Evolutionary conservation across 768 basidiomycete genomes (phyloP).

Genomic region (Cystobasidiopsis lactophilus): DNA sequence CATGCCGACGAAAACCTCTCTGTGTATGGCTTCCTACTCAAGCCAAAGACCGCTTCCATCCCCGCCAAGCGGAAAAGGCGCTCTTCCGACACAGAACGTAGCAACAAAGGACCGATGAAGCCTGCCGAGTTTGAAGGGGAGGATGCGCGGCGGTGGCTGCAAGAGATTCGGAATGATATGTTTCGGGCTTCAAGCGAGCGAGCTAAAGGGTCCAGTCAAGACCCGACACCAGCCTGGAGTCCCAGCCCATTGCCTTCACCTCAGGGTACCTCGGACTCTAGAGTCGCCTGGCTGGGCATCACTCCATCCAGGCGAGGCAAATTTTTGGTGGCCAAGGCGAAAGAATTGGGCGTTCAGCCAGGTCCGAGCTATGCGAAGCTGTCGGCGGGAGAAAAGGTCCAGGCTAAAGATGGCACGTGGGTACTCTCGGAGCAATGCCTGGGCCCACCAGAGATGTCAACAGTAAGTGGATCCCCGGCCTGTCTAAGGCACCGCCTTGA

Average conservation of each 20-base stretch:
- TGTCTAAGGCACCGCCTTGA: conserved; percentile 35
- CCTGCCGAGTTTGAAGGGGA: not conserved
- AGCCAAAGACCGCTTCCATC: conserved; percentile 1
- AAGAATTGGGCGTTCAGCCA: conserved; percentile 36
- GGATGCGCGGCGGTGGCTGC: not conserved
- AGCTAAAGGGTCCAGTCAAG: not conserved
- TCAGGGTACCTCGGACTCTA: conserved; percentile 2
- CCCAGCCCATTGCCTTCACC: conserved; percentile 8
- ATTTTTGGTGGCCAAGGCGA: conserved; percentile 47
- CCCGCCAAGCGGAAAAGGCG: not conserved
- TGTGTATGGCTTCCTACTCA: not conserved
- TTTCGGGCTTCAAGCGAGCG: not conserved
- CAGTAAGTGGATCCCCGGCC: conserved; percentile 37
- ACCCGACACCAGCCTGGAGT: conserved; percentile 10
- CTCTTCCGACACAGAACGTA: not conserved
- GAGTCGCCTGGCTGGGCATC: conserved; percentile 27
- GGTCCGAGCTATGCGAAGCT: conserved; percentile 41
- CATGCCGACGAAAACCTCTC: not conserved
- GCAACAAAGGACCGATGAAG: not conserved
- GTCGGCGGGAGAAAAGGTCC: conserved; percentile 36
- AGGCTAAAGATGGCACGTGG: conserved; percentile 21
- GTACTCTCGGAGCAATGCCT: conserved; percentile 21
- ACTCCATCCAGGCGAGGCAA: conserved; percentile 36
- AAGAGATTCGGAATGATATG: not conserved
- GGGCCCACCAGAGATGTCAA: conserved; percentile 6